phyloP scores from a whole-genome alignment of 306 rosid genomes.

The Luffa acutangula region DNA sequence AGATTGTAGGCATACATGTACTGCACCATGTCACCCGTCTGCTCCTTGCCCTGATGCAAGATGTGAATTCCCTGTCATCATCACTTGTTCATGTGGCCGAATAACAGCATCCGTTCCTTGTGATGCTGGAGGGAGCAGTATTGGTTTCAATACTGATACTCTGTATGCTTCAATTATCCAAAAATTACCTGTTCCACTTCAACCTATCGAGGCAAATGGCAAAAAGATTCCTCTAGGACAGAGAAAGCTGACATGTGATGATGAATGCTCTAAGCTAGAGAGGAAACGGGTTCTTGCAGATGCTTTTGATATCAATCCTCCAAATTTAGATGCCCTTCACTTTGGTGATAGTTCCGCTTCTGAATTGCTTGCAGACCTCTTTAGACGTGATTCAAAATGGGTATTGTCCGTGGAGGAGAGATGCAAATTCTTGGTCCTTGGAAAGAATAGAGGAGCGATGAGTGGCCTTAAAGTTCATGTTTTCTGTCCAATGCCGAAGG shows the following conservation, averaged over 20 bases:
- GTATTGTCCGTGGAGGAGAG: slow-evolving; percentile 87
- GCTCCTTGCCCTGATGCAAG: slow-evolving; percentile 62
- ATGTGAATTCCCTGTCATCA: slow-evolving; percentile 55
- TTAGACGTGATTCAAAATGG: slow-evolving; percentile 79
- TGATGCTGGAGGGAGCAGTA: slow-evolving; percentile 52
- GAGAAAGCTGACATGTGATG: slow-evolving; percentile 77
- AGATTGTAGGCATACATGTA: slow-evolving; percentile 78
- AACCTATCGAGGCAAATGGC: slow-evolving; percentile 51
- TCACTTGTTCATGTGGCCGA: slow-evolving; percentile 77
- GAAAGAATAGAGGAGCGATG: slow-evolving; percentile 52
- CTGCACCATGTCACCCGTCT: slow-evolving; percentile 73
- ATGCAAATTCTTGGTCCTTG: slow-evolving; percentile 77
- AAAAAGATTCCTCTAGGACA: slow-evolving; percentile 67
- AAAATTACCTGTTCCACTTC: slow-evolving; percentile 60
- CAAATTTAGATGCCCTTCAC: slow-evolving; percentile 77
- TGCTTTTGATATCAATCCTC: slow-evolving; percentile 65
- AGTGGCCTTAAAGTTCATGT: slow-evolving; percentile 67
- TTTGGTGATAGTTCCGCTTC: slow-evolving; percentile 56
- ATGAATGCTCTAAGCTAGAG: slow-evolving; percentile 85
- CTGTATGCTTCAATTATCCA: slow-evolving; percentile 56
- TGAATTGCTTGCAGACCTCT: slow-evolving; percentile 54
- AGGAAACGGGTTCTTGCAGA: slow-evolving; percentile 86
- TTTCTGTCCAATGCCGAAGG: slow-evolving; percentile 80
- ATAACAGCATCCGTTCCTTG: slow-evolving; percentile 72
- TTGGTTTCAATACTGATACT: slow-evolving; percentile 48